Percentiles rank a stretch among this genome's conserved stretches.
Evolutionary conservation across 2,329 filamentous ascomycete genomes (phyloP).

Genomic region (Fusarium mangiferae): DNA sequence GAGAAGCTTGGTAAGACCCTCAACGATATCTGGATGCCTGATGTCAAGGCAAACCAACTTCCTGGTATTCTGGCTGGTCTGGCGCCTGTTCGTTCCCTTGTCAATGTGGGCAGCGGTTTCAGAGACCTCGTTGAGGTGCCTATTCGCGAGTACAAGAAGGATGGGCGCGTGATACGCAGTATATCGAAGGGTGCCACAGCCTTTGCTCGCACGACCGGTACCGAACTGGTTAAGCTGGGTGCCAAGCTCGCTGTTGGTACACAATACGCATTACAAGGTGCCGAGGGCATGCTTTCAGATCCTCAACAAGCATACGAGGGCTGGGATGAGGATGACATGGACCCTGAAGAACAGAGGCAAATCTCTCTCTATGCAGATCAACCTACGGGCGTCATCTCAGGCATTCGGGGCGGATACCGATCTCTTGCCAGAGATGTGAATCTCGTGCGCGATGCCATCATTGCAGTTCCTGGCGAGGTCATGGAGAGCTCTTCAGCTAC

Average conservation of each 20-base stretch:
- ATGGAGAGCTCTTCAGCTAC: conserved; percentile 86
- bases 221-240: conserved; percentile 91
- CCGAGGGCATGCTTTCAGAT: conserved; percentile 78
- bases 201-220: conserved; percentile 93
- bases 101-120: conserved; percentile 90
- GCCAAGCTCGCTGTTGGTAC: conserved; percentile 96
- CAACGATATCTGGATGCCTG: conserved; percentile 96
- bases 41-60: conserved; percentile 89
- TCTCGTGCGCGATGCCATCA: conserved; percentile 87
- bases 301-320: conserved; percentile 50
- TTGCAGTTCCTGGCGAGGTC: conserved; percentile 91
- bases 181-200: conserved; percentile 89
- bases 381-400: conserved; percentile 87
- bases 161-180: conserved; percentile 90
- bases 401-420: conserved; percentile 82
- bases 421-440: conserved; percentile 89
- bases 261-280: conserved; percentile 89
- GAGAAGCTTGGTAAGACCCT: conserved; percentile 89
- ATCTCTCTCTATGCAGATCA: conserved; percentile 95
- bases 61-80: conserved; percentile 89
- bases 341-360: conserved; percentile 77
- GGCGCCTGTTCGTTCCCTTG: conserved; percentile 87
- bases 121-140: conserved; percentile 89
- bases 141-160: conserved; percentile 91
- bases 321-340: conserved; percentile 70